Evolutionary conservation across 257 asterid genomes (phyloP).

Genomic region (Plantago major): DNA sequence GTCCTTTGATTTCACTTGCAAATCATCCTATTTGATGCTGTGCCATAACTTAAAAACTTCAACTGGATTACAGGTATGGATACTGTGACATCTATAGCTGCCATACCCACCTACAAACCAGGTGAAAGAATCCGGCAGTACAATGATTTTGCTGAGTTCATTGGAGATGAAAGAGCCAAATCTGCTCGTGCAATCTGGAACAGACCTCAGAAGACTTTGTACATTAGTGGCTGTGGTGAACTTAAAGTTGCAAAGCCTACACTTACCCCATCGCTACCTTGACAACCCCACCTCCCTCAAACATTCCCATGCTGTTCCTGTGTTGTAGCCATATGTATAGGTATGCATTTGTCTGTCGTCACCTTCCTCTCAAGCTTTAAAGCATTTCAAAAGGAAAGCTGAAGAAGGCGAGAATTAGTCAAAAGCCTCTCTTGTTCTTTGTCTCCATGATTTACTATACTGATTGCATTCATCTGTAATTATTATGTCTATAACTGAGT

Average conservation of each 20-base stretch:
- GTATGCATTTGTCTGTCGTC: no score
- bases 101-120: constrained; percentile 76
- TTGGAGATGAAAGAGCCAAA: constrained; percentile 91
- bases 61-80: constrained; percentile 54
- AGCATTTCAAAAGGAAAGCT: no score
- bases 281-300: constrained; percentile 2
- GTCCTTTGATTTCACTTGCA: not conserved
- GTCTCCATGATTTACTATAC: no score
- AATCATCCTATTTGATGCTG: not conserved
- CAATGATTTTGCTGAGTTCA: constrained; percentile 76
- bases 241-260: constrained; percentile 67
- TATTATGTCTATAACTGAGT: no score
- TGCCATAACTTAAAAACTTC: not conserved
- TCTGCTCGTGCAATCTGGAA: constrained; percentile 82
- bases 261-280: constrained; percentile 74
- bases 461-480: no score
- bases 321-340: not conserved
- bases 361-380: no score
- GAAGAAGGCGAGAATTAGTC: no score
- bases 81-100: constrained; percentile 63
- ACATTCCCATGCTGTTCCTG: not conserved
- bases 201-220: constrained; percentile 71
- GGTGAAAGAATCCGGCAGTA: constrained; percentile 63
- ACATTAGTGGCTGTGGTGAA: constrained; percentile 76
- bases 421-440: no score